Evolutionary conservation across 2,329 filamentous ascomycete genomes (phyloP), one percentile per base, ranked within the genome.

Genomic region (Colletotrichum sp.): DNA sequence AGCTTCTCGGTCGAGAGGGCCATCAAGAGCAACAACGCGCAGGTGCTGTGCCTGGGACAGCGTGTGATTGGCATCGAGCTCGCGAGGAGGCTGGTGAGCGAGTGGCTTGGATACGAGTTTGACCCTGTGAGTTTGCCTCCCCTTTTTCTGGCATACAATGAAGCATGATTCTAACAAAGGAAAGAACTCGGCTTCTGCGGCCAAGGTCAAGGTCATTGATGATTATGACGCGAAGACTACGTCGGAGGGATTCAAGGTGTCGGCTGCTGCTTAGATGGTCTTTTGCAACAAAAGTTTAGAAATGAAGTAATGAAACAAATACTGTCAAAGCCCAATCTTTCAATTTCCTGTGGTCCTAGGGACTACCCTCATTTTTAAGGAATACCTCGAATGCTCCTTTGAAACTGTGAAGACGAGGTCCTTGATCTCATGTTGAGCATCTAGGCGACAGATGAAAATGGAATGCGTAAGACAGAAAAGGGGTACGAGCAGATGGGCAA

Each of bases 41-140:
- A 98, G 86, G 95, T 98, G 39, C 87, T 98, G 76, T 98, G 95
- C 83, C 93, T 98, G 88, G 95, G 95, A 1, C 94, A 97, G 89
- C 88, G 95, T n/a, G 95, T 98, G 0, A 90, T 98, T 64, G 95
- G 95, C 0, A 84, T 97, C 62, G 95, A 98, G 86, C 85, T 98
- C 55, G 95, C 95, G 64, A 90, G 95, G 80, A 88, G 95, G 81
- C 83, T 98, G 80, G 95, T 92, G 1, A 92, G 89, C 83, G 95
- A 98, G 87, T 98, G 95, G 95, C 83, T 98, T 44, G 93, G 91
- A n/a, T 96, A 97, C 84, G 88, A 92, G 76, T 97, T 97, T 85
- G 95, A 98, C 84, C 87, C 89, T 71, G 85, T 85, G 76, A 91
- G 90, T 84, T 88, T 59, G 6, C 15, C 8, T 9, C 21, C 21